Evolutionary conservation across 768 basidiomycete species (phyloP).

Genomic region (Omphalotus guepiniiformis): DNA sequence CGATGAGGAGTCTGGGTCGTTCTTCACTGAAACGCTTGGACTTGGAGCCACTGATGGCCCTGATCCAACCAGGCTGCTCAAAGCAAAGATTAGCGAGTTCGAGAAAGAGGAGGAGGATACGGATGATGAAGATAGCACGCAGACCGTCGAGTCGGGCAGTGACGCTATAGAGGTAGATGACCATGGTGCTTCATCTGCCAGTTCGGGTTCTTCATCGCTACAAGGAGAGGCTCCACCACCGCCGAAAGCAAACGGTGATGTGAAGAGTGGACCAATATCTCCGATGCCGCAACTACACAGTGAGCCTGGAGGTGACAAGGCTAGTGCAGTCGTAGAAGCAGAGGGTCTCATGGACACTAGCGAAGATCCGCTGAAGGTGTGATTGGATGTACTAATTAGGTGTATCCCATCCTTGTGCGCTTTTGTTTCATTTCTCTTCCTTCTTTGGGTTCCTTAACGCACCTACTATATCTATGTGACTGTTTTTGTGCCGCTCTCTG

Average conservation of each 20-base stretch:
- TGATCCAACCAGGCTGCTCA: conserved; percentile 54
- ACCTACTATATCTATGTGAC: conserved; percentile 15
- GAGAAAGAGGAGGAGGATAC: conserved; percentile 38
- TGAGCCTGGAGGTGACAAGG: conserved; percentile 50
- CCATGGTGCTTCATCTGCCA: conserved; percentile 12
- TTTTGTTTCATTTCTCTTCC: conserved; percentile 14
- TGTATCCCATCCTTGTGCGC: conserved; percentile 13
- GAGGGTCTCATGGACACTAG: conserved; percentile 66
- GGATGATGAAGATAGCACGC: conserved; percentile 34
- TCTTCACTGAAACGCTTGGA: conserved; percentile 46
- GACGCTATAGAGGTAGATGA: too few relatives aligned
- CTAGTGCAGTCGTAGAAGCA: conserved; percentile 46
- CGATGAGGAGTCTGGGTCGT: conserved; percentile 28
- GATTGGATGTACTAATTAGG: conserved; percentile 8
- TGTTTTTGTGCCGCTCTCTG: conserved; percentile 18
- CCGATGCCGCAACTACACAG: conserved; percentile 47
- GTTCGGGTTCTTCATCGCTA: too few relatives aligned
- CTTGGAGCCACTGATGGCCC: conserved; percentile 34
- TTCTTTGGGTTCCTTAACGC: conserved; percentile 12
- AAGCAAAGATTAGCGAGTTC: conserved; percentile 59
- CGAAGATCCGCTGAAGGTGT: conserved; percentile 49
- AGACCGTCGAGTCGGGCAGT: conserved; percentile 26
- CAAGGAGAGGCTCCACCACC: conserved; percentile 47
- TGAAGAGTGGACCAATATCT: conserved; percentile 22
- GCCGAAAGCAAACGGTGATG: conserved; percentile 44